A percentile compares a stretch with the other conserved stretches of the same genome.
phyloP scores from a whole-genome alignment of 2,329 filamentous ascomycete species.

The Cercospora nicotianae region DNA sequence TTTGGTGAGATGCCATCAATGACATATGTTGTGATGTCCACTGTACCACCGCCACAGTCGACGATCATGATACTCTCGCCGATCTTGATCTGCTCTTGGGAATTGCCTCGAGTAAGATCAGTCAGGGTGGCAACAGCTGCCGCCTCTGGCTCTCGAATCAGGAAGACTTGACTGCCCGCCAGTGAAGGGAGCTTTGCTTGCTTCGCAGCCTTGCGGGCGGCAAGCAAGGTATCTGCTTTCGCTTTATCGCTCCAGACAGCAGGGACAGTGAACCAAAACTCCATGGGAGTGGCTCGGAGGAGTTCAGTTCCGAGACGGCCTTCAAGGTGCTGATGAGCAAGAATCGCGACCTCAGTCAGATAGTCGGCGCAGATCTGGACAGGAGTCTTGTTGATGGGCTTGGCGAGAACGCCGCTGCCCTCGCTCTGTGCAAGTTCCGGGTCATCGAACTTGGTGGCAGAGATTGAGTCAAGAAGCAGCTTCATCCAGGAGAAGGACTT shows the following conservation, averaged over 20 bases:
- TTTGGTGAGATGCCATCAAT: constrained; percentile 7
- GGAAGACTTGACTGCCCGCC: constrained; percentile 34
- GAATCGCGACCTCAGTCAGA: no score
- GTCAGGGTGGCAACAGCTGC: constrained; percentile 57
- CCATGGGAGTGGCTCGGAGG: constrained; percentile 61
- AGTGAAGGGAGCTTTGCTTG: constrained; percentile 65
- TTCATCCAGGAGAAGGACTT: no score
- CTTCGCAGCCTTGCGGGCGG: constrained; percentile 73
- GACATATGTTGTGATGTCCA: constrained; percentile 21
- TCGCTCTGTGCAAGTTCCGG: no score
- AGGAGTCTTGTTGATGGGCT: no score
- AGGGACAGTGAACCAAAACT: constrained; percentile 75
- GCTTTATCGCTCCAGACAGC: constrained; percentile 79
- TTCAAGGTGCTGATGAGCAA: no score
- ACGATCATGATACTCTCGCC: constrained; percentile 19
- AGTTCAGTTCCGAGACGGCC: no score
- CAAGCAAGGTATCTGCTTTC: constrained; percentile 73
- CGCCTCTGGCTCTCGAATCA: constrained; percentile 76
- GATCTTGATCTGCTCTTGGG: constrained; percentile 3
- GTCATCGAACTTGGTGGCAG: no score
- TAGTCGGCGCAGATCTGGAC: no score
- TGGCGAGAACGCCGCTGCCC: no score
- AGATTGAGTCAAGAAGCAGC: no score
- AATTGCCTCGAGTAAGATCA: not conserved
- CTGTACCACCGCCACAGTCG: constrained; percentile 23